These are phyloP conservation scores for Bimuria novae-zelandiae DNA, from an alignment of 2,329 filamentous ascomycete genomes.

Conservation along the genomic window DNA sequence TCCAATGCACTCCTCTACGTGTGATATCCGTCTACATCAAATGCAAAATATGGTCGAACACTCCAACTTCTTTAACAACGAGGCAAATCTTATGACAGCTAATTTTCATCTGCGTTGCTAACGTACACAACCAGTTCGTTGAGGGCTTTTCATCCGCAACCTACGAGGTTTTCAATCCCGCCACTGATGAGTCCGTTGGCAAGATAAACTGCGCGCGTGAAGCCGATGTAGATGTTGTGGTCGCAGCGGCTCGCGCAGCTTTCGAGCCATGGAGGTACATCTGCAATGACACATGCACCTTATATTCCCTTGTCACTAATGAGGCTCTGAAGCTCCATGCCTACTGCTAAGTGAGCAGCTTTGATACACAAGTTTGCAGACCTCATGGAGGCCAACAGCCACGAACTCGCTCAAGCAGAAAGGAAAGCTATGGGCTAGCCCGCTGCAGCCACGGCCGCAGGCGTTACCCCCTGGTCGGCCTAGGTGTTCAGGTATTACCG, in stretches of 20 bases:
- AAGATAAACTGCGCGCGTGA: conserved; percentile 28
- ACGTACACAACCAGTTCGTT: conserved; percentile 21
- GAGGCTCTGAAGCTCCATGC: too few relatives aligned
- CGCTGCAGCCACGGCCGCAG: conserved; percentile 3
- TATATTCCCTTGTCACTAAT: too few relatives aligned
- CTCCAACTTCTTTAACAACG: conserved; percentile 35
- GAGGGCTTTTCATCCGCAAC: conserved; percentile 27
- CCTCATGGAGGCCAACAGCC: conserved; percentile 16
- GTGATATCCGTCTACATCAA: too few relatives aligned
- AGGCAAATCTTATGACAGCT: conserved; percentile 20
- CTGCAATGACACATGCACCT: too few relatives aligned
- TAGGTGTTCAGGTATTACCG: too few relatives aligned
- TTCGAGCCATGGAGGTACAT: conserved; percentile 32
- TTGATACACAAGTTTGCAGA: conserved; percentile 32
- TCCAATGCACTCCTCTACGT: too few relatives aligned
- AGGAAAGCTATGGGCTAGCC: conserved; percentile 25
- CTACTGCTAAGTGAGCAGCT: conserved; percentile 26
- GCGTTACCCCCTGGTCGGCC: too few relatives aligned
- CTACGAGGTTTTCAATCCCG: conserved; percentile 30
- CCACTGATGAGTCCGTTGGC: conserved; percentile 28
- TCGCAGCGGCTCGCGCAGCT: conserved; percentile 29
- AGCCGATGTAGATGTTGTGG: conserved; percentile 33
- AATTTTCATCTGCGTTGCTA: background rate
- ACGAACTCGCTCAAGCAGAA: conserved; percentile 22
- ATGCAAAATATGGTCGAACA: conserved; percentile 20